Evolutionary conservation across 2,329 filamentous ascomycete genomes (phyloP).

Genomic region (Neonectria faginata): DNA sequence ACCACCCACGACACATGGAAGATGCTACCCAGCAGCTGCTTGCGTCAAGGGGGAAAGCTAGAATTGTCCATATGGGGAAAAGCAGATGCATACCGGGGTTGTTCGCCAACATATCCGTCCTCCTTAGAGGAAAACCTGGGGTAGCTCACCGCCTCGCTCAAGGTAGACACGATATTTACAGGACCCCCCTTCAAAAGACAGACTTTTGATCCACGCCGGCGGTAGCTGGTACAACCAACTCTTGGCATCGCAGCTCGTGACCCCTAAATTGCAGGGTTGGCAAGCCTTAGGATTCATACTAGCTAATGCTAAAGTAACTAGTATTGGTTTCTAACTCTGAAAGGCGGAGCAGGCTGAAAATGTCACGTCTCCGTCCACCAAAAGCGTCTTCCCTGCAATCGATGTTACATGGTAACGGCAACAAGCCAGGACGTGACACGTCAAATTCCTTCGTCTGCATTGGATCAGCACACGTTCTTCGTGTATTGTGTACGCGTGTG

Average conservation of each 20-base stretch:
- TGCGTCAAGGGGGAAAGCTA: not conserved
- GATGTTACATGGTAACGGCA: not conserved
- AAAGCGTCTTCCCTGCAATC: no score
- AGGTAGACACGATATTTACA: not conserved
- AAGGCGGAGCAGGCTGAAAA: no score
- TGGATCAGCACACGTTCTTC: not conserved
- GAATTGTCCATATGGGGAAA: not conserved
- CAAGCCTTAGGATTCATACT: no score
- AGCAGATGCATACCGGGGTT: not conserved
- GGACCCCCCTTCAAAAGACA: not conserved
- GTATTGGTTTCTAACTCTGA: no score
- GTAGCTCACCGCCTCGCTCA: not conserved
- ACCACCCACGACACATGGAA: no score
- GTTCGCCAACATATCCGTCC: not conserved
- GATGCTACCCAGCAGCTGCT: no score
- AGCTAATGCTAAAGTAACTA: no score
- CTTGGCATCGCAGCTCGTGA: not conserved
- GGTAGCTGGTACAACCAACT: not conserved
- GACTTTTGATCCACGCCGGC: not conserved
- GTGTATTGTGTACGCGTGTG: not conserved
- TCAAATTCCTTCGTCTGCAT: not conserved
- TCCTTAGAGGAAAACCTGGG: not conserved
- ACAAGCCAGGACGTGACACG: no score
- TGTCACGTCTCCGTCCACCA: no score
- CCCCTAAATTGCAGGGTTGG: not conserved